These are phyloP conservation scores for Botryotinia globosa DNA, from an alignment of 2,329 filamentous ascomycete species.

Conservation along the genomic window DNA sequence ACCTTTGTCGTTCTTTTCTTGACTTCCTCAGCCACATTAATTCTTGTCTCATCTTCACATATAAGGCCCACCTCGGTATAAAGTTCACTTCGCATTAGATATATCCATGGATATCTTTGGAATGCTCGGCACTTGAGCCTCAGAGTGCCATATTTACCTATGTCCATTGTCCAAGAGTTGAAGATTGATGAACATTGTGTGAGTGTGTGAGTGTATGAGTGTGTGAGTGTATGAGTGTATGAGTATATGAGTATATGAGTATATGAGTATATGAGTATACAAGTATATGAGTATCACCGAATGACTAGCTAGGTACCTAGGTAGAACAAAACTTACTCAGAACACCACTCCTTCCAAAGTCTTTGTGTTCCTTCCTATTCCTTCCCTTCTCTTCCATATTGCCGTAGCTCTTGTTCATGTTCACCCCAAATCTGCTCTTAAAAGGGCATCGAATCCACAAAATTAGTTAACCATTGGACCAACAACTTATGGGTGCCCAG, in stretches of 20 bases:
- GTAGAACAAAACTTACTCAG: not conserved
- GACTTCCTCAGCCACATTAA: slow-evolving; percentile 2
- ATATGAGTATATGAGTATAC: no score
- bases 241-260: no score
- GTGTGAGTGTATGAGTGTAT: no score
- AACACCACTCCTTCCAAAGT: no score
- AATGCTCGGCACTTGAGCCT: not conserved
- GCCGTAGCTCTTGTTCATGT: not conserved
- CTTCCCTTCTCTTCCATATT: not conserved
- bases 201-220: no score
- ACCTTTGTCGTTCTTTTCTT: not conserved
- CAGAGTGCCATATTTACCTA: not conserved
- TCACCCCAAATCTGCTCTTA: not conserved
- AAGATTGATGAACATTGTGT: not conserved
- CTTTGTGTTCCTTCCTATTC: not conserved
- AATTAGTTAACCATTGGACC: not conserved
- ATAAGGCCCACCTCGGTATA: not conserved
- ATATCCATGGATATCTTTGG: not conserved
- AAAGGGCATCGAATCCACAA: not conserved
- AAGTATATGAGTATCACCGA: not conserved
- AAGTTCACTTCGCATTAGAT: not conserved
- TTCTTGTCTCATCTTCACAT: not conserved
- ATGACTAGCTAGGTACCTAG: not conserved
- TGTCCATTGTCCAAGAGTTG: not conserved
- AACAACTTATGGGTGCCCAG: not conserved